phyloP scores from a whole-genome alignment of 805 yeast genomes.

The Lachancea lanzarotensis region DNA sequence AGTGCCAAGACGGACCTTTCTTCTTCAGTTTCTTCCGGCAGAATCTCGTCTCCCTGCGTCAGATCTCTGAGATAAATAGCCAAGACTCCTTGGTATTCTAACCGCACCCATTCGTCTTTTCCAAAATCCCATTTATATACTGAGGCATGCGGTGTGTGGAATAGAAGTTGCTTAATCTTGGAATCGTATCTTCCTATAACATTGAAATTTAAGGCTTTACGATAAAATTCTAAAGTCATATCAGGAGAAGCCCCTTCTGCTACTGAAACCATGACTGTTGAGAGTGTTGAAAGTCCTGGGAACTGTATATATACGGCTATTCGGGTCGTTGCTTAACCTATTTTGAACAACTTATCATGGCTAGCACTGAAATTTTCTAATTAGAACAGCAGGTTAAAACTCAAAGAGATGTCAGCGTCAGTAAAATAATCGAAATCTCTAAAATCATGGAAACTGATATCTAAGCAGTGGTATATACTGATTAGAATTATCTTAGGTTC shows the following conservation, averaged over 20 bases:
- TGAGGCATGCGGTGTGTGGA: conserved; percentile 66
- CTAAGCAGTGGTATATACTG: too few relatives aligned
- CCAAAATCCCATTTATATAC: conserved; percentile 55
- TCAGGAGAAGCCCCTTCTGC: conserved; percentile 9
- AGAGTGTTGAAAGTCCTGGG: background rate
- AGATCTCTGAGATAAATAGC: conserved; percentile 54
- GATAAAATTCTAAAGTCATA: conserved; percentile 51
- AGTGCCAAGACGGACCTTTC: conserved; percentile 18
- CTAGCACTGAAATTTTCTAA: too few relatives aligned
- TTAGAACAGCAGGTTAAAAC: too few relatives aligned
- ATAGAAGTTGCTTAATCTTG: conserved; percentile 56
- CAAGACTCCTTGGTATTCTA: conserved; percentile 64
- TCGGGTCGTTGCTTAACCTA: too few relatives aligned
- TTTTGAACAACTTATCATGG: too few relatives aligned
- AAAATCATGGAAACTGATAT: too few relatives aligned
- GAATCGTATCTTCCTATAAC: conserved; percentile 77
- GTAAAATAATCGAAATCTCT: too few relatives aligned
- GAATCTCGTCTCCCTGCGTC: conserved; percentile 19
- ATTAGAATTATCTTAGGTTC: too few relatives aligned
- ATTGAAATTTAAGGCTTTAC: conserved; percentile 64
- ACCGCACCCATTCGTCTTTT: conserved; percentile 60
- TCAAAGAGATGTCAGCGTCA: too few relatives aligned
- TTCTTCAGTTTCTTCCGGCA: conserved; percentile 23
- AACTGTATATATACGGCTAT: background rate
- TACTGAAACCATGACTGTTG: background rate